These are phyloP conservation scores for Naganishia liquefaciens DNA, from an alignment of 1,284 basidiomycete species.

Conservation along the genomic window DNA sequence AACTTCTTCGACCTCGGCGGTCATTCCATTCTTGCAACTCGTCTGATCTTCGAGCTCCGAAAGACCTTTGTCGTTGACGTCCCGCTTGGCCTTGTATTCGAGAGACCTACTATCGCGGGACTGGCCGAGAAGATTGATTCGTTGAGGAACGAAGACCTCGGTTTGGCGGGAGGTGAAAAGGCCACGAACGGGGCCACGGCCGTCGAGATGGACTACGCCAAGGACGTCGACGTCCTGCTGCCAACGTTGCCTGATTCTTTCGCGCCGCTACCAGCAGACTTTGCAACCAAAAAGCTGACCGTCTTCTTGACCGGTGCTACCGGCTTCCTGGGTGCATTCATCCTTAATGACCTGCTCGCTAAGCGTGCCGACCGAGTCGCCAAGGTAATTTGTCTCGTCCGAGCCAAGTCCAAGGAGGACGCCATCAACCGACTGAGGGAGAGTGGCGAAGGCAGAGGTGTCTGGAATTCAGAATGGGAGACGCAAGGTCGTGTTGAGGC, in stretches of 20 bases:
- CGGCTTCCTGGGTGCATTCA: slow-evolving; percentile 94
- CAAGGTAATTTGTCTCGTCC: slow-evolving; percentile 89
- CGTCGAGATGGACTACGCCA: slow-evolving; percentile 63
- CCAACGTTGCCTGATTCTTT: slow-evolving; percentile 66
- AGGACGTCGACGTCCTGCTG: slow-evolving; percentile 72
- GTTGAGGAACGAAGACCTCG: slow-evolving; percentile 77
- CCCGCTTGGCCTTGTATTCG: slow-evolving; percentile 90
- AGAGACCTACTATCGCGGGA: slow-evolving; percentile 81
- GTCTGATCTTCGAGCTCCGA: slow-evolving; percentile 94
- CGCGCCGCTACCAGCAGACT: slow-evolving; percentile 60
- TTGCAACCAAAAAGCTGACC: slow-evolving; percentile 63
- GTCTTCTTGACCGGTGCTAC: slow-evolving; percentile 96
- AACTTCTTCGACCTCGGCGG: slow-evolving; percentile 98
- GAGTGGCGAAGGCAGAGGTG: slow-evolving; percentile 77
- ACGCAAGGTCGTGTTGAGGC: slow-evolving; percentile 70
- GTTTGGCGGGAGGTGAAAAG: slow-evolving; percentile 60
- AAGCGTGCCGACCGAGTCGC: slow-evolving; percentile 62
- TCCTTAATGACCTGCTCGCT: slow-evolving; percentile 77
- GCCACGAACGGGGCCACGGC: slow-evolving; percentile 32
- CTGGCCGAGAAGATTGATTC: slow-evolving; percentile 78
- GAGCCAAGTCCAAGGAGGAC: slow-evolving; percentile 66
- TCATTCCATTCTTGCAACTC: slow-evolving; percentile 96
- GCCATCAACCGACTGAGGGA: slow-evolving; percentile 74
- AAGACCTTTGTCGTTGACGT: slow-evolving; percentile 89
- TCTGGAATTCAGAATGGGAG: slow-evolving; percentile 92